Evolutionary conservation across 306 rosid species (phyloP).

Genomic region (Lagenaria siceraria): DNA sequence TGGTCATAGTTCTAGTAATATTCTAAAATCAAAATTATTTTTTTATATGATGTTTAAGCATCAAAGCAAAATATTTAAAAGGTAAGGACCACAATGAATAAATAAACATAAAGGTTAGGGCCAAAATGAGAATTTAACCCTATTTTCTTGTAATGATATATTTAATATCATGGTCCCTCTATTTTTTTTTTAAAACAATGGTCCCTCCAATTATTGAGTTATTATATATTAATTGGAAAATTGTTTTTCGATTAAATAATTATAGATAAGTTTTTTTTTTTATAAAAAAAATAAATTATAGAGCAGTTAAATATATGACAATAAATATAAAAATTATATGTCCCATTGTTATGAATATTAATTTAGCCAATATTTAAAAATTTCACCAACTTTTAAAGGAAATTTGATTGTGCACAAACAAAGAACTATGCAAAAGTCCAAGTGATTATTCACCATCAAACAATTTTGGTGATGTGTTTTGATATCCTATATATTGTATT

Average conservation of each 20-base stretch:
- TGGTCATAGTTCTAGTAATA: too few species aligned
- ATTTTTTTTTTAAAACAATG: neutral
- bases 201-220: neutral
- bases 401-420: neutral
- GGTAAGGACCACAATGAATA: neutral
- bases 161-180: neutral
- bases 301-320: neutral
- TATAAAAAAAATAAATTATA: neutral
- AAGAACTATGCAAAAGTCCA: neutral
- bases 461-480: neutral
- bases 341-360: neutral
- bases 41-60: too few species aligned
- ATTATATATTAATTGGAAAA: neutral
- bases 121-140: neutral
- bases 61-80: too few species aligned
- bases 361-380: neutral
- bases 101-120: neutral
- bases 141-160: neutral
- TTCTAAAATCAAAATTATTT: too few species aligned
- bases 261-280: neutral
- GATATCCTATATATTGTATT: neutral
- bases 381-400: neutral
- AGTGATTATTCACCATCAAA: neutral
- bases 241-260: neutral
- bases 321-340: neutral